Evolutionary conservation across 139 green algal genomes (phyloP).

Genomic region (Monoraphidium neglectum): DNA sequence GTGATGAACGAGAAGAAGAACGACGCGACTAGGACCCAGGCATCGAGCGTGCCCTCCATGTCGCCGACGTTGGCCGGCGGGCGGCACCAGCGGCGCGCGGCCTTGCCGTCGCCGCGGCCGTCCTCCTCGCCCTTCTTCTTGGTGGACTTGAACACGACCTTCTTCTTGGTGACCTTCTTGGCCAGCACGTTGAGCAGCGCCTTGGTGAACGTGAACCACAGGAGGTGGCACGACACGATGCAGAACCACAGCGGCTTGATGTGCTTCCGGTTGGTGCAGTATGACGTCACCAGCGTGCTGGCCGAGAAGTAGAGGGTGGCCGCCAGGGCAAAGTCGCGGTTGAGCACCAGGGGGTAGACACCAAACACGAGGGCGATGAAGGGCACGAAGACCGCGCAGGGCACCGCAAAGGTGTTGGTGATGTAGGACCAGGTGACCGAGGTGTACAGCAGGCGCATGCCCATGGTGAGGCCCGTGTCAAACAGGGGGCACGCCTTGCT

Average conservation of each 20-base stretch:
- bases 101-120: conserved; percentile 20
- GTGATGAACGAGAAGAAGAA: conserved; percentile 38
- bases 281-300: conserved; percentile 23
- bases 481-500: conserved; percentile 41
- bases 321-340: conserved; percentile 35
- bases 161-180: conserved; percentile 35
- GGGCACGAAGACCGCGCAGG: conserved; percentile 56
- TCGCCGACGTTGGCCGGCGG: conserved; percentile 28
- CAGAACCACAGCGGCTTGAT: conserved; percentile 44
- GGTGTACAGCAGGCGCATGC: conserved; percentile 52
- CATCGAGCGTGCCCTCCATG: conserved; percentile 37
- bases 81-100: conserved; percentile 18
- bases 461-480: conserved; percentile 38
- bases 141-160: conserved; percentile 41
- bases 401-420: conserved; percentile 42
- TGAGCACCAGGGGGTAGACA: conserved; percentile 43
- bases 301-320: conserved; percentile 41
- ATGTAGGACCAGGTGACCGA: conserved; percentile 51
- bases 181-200: conserved; percentile 33
- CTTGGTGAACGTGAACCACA: conserved; percentile 44
- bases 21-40: conserved; percentile 32
- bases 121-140: conserved; percentile 46
- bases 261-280: conserved; percentile 40
- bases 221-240: conserved; percentile 39
- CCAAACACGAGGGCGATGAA: conserved; percentile 58